A percentile compares a stretch with the other conserved stretches of the same genome.
Evolutionary conservation across 1,284 basidiomycete species (phyloP).

Genomic region (Leccinum fuscescens): DNA sequence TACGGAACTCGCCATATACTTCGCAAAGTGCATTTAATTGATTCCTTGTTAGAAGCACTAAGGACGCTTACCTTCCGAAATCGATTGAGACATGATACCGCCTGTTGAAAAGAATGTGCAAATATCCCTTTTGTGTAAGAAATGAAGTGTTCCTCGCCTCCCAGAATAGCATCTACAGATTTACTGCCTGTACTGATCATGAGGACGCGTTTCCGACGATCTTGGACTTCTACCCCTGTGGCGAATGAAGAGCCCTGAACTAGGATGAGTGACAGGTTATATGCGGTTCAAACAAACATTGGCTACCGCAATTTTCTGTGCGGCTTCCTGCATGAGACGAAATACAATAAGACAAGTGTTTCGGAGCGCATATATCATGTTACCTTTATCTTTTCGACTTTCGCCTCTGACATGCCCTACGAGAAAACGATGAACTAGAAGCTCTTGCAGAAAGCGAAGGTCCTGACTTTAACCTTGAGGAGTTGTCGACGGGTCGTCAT

Average conservation of each 20-base stretch:
- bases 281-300: not conserved
- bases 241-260: slow-evolving; percentile 81
- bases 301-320: slow-evolving; percentile 74
- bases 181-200: slow-evolving; percentile 89
- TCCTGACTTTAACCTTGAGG: slow-evolving; percentile 82
- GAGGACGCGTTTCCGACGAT: slow-evolving; percentile 78
- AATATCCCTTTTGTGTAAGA: no score
- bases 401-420: slow-evolving; percentile 84
- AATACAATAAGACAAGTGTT: slow-evolving; percentile 3
- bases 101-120: slow-evolving; percentile 42
- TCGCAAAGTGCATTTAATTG: slow-evolving; percentile 1
- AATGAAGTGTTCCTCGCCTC: slow-evolving; percentile 49
- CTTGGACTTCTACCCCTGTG: slow-evolving; percentile 85
- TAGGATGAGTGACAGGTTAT: slow-evolving; percentile 2
- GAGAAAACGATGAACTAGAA: slow-evolving; percentile 2
- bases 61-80: slow-evolving; percentile 71
- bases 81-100: slow-evolving; percentile 86
- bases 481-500: slow-evolving; percentile 87
- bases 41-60: not conserved
- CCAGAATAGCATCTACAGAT: slow-evolving; percentile 82
- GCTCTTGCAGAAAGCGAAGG: slow-evolving; percentile 12
- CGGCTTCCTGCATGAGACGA: slow-evolving; percentile 64
- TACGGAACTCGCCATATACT: slow-evolving; percentile 82
- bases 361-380: slow-evolving; percentile 24
- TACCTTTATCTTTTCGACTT: slow-evolving; percentile 94